These are phyloP conservation scores for Suillus paluster DNA, from an alignment of 768 basidiomycete species.

Conservation along the genomic window DNA sequence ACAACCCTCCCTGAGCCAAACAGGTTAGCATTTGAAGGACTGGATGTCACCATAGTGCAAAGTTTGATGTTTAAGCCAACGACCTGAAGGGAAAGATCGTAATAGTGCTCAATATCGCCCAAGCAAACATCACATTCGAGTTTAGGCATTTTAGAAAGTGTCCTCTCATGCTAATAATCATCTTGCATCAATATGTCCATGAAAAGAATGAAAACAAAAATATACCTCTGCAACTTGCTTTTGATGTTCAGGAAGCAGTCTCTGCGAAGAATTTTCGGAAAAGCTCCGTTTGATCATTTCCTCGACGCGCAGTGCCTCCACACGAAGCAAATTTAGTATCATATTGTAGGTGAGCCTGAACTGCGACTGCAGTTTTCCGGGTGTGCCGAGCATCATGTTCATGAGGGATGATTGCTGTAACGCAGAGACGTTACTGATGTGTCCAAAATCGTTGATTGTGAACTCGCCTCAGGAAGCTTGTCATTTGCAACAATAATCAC, in stretches of 20 bases:
- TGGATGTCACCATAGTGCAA: slow-evolving; percentile 58
- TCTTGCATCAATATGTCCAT: slow-evolving; percentile 3
- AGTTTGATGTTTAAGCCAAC: slow-evolving; percentile 66
- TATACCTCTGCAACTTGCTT: slow-evolving; percentile 82
- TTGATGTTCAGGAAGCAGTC: slow-evolving; percentile 91
- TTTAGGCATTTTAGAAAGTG: slow-evolving; percentile 61
- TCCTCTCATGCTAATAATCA: slow-evolving; percentile 67
- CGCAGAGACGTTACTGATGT: background rate
- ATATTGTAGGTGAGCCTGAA: slow-evolving; percentile 99
- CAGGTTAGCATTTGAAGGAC: slow-evolving; percentile 69
- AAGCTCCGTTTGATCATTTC: slow-evolving; percentile 99
- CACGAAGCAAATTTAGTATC: slow-evolving; percentile 95
- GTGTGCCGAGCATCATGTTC: slow-evolving; percentile 93
- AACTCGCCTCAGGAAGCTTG: slow-evolving; percentile 80
- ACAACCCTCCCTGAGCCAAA: slow-evolving; percentile 80
- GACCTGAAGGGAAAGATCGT: slow-evolving; percentile 70
- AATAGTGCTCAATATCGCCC: slow-evolving; percentile 76
- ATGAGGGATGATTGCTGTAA: slow-evolving; percentile 71
- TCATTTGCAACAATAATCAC: slow-evolving; percentile 90
- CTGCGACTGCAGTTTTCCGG: slow-evolving; percentile 91
- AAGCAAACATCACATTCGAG: slow-evolving; percentile 71
- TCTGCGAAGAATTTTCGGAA: slow-evolving; percentile 96
- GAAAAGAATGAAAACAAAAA: slow-evolving; percentile 12
- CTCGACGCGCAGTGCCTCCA: slow-evolving; percentile 94
- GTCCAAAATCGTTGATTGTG: background rate